A percentile compares a stretch with the other conserved stretches of the same genome.
These are phyloP conservation scores for Chenopodium quinoa DNA, from an alignment of 148 eudicot genomes.

Conservation along the genomic window DNA sequence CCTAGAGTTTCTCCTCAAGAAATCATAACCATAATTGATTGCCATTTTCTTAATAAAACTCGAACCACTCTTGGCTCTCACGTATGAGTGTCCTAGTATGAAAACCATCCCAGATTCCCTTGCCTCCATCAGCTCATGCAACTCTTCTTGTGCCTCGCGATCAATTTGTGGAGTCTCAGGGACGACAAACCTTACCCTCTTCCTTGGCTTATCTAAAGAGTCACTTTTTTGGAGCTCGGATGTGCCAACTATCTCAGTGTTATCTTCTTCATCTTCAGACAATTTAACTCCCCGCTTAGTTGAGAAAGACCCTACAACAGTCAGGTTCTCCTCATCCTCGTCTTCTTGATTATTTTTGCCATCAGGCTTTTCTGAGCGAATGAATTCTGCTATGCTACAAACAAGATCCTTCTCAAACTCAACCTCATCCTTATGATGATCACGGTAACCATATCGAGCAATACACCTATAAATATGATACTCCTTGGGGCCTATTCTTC, in stretches of 20 bases:
- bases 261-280: constrained; percentile 35
- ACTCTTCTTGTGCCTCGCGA: constrained; percentile 48
- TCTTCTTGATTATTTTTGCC: constrained; percentile 11
- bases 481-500: constrained; percentile 82
- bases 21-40: constrained; percentile 79
- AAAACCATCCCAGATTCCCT: constrained; percentile 92
- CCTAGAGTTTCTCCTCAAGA: constrained; percentile 82
- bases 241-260: constrained; percentile 21
- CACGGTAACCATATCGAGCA: constrained; percentile 89
- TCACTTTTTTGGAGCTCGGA: constrained; percentile 36
- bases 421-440: constrained; percentile 71
- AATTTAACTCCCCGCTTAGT: constrained; percentile 39
- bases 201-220: constrained; percentile 44
- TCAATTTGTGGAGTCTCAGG: constrained; percentile 65
- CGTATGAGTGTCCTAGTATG: constrained; percentile 73
- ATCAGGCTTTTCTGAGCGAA: constrained; percentile 52
- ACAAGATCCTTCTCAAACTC: constrained; percentile 88
- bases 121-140: constrained; percentile 76
- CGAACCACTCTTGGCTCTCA: constrained; percentile 83
- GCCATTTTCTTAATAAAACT: constrained; percentile 71
- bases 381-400: constrained; percentile 82
- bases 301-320: constrained; percentile 71
- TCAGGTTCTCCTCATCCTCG: constrained; percentile 51
- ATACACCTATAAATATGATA: constrained; percentile 78
- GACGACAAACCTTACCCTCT: constrained; percentile 70